Evolutionary conservation across 1,139 yeast genomes (phyloP).

Genomic region (Protomyces inundatus): DNA sequence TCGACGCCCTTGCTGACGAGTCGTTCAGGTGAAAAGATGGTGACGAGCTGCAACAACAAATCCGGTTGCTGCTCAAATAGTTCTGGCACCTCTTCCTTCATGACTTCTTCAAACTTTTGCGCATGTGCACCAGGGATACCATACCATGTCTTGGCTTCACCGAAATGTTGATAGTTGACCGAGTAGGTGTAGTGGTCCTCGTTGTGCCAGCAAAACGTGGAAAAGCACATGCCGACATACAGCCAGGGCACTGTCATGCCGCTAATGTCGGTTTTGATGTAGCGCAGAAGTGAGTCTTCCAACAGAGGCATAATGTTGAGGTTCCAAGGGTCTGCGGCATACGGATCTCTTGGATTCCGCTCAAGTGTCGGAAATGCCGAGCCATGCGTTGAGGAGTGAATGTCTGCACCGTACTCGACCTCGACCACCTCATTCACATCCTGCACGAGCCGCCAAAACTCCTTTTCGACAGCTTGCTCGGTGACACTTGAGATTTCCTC

Average conservation of each 20-base stretch:
- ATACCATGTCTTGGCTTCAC: slow-evolving; percentile 72
- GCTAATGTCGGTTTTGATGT: slow-evolving; percentile 45
- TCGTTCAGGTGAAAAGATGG: slow-evolving; percentile 65
- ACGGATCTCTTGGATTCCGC: slow-evolving; percentile 36
- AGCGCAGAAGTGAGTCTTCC: slow-evolving; percentile 51
- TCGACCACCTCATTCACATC: slow-evolving; percentile 42
- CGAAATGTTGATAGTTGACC: slow-evolving; percentile 63
- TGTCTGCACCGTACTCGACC: slow-evolving; percentile 49
- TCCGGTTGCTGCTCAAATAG: slow-evolving; percentile 82
- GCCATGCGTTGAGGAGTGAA: slow-evolving; percentile 46
- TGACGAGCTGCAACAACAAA: slow-evolving; percentile 76
- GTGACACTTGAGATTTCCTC: slow-evolving; percentile 22
- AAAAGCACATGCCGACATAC: slow-evolving; percentile 61
- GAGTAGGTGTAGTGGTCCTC: slow-evolving; percentile 73
- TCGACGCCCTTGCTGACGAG: slow-evolving; percentile 52
- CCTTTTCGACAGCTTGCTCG: slow-evolving; percentile 37
- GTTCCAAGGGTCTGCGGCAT: slow-evolving; percentile 59
- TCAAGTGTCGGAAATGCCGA: slow-evolving; percentile 50
- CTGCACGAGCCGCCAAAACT: slow-evolving; percentile 43
- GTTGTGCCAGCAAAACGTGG: slow-evolving; percentile 65
- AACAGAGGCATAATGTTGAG: slow-evolving; percentile 58
- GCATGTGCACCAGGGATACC: slow-evolving; percentile 68
- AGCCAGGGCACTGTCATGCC: slow-evolving; percentile 49
- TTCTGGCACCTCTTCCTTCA: slow-evolving; percentile 61
- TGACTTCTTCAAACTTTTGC: slow-evolving; percentile 54